Base-by-base conservation (phyloP, 1,284 basidiomycete species). In the Clitocybe nebularis region DNA sequence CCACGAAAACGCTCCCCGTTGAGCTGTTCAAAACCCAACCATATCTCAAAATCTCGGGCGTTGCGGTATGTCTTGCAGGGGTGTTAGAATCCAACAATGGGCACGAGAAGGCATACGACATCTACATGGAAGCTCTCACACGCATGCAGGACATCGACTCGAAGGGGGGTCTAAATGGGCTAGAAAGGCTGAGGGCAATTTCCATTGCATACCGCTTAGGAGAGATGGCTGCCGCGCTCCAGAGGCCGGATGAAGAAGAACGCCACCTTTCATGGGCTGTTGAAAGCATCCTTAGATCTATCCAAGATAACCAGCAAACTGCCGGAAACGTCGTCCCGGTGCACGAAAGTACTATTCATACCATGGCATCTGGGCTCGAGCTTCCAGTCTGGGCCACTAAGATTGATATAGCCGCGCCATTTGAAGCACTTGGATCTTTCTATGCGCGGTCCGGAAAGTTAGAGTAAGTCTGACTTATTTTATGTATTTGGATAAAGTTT, bases 151-250 rank as follows among this genome's bases (percentile, higher is more conserved):
- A 48, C 39, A 52, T 52, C 36, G 56, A 53, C 8, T 36, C 38
- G 5, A 46, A 49, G 21, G 37, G 42, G 5, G 39, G 50, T 16
- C 37, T 52, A 5, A 53, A 41, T 24, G 66, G 63, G 2, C 62
- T 61, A 17, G 80, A 82, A 48, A 69, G 72, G 10, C 58, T 84
- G 54, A 76, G 86, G 13, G 74, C 73, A 2, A 72, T 84, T 5
- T 72, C 79, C 0, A 53, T 89, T n/a, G 75, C 82, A 0, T 74
- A 77, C 55, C 85, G 83, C 53, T 74, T 89, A 21, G 83, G 78
- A 0, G 79, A 81, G 51, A 61, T 88, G 51, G 71, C 70, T 3
- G 48, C 61, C 14, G 34, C 41, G n/a, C 48, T 70, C 41, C 59
- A 66, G 5, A 68, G 72, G n/a, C 64, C 69, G 1, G 73, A 76